A percentile compares a stretch with the other conserved stretches of the same genome.
These are phyloP conservation scores for Daldinia childiae DNA, from an alignment of 495 filamentous ascomycete species.

Conservation along the genomic window DNA sequence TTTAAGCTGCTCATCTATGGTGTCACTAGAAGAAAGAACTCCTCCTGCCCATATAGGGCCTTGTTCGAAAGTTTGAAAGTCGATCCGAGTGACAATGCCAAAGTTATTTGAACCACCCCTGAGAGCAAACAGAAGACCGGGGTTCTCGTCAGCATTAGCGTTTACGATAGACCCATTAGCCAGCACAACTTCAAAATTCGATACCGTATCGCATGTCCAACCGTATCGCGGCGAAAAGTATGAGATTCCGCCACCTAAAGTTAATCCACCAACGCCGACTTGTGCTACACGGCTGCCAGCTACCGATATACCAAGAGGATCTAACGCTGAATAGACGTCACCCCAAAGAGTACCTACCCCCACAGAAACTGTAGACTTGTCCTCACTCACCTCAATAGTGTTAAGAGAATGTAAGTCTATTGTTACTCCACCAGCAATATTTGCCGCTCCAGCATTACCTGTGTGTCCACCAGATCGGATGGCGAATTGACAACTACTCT, in stretches of 20 bases:
- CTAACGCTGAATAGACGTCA: slow-evolving; percentile 48
- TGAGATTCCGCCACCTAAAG: slow-evolving; percentile 58
- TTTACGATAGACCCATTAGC: slow-evolving; percentile 62
- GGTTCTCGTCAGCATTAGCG: slow-evolving; percentile 55
- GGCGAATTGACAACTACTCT: slow-evolving; percentile 48
- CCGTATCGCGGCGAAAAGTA: slow-evolving; percentile 59
- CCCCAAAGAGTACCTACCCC: slow-evolving; percentile 49
- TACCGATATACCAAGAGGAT: slow-evolving; percentile 47
- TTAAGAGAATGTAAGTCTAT: slow-evolving; percentile 53
- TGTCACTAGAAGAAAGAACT: not conserved
- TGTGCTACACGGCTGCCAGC: slow-evolving; percentile 49
- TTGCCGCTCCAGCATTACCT: slow-evolving; percentile 45
- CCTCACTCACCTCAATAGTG: slow-evolving; percentile 21
- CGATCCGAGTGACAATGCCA: slow-evolving; percentile 47
- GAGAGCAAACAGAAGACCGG: slow-evolving; percentile 67
- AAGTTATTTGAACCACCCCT: slow-evolving; percentile 57
- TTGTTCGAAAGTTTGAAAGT: slow-evolving; percentile 57
- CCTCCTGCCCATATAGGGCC: slow-evolving; percentile 56
- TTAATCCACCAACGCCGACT: slow-evolving; percentile 55
- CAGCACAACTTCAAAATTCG: slow-evolving; percentile 62
- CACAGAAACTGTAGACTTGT: slow-evolving; percentile 34
- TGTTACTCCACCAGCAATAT: slow-evolving; percentile 54
- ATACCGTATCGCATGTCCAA: slow-evolving; percentile 61
- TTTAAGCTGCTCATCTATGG: slow-evolving; percentile 23
- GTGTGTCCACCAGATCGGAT: slow-evolving; percentile 58